Evolutionary conservation across 257 asterid genomes (phyloP), one percentile per base, ranked within the genome.

Genomic region (Nicotiana tabacum): DNA sequence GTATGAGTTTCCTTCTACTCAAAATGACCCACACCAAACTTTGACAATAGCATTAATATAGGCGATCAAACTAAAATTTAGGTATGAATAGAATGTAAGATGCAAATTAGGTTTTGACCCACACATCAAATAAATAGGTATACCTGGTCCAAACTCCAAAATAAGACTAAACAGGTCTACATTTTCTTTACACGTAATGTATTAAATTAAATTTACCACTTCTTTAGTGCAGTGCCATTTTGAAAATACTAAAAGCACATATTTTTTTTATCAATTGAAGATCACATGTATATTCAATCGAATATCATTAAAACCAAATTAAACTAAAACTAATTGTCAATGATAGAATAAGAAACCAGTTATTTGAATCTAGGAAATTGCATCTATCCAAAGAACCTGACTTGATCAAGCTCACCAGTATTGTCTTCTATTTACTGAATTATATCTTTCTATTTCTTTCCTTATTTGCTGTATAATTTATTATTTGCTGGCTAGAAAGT

Each of bases 11-110:
- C 13, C 37, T 74, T 74, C 64, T 1, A 74, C 39, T 27, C 62
- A 74, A 48, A 48, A 15, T 51, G 64, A 74, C 62, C 12, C 24
- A 27, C 80, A 74, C 80, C 64, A 74, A 74, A 51, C 80, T 74
- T 74, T 27, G 64, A 27, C 39, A 74, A 48, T 74, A 27, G 6
- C 62, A 72, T 46, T 24, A 12, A 72, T 27, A 21, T 48, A 27
- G 9, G 79, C 48, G 6, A 5, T 21, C 12, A 18, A 57, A 55
- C 51, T 43, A 15, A 55, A 17, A 68, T 43, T 43, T 43, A 43
- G 51, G 51, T 43, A 9, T 43, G 51, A 69, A 39, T 39, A 72
- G 51, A 5, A 33, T 24, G 61, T 21, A 24, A 43, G 5, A 48
- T 74, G 79, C 21, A 15, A 74, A 46, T 74, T 74, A 6, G 43